These are phyloP conservation scores for Pichia sp. DNA, from an alignment of 1,139 yeast species.

Conservation along the genomic window DNA sequence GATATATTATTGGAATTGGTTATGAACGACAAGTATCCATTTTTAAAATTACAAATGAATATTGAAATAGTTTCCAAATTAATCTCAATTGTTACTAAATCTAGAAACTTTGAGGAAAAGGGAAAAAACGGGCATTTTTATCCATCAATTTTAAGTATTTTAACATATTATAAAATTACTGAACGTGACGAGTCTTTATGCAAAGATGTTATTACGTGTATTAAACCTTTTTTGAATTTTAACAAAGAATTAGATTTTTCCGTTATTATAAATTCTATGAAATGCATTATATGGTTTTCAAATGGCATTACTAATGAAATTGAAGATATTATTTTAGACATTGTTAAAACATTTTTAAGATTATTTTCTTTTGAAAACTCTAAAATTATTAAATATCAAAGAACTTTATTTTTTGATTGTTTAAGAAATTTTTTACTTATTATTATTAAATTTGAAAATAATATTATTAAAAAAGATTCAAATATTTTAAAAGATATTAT, in stretches of 20 bases:
- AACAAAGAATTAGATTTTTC: conserved; percentile 3
- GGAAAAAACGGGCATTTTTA: background rate
- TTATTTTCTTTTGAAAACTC: background rate
- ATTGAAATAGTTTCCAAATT: conserved; percentile 4
- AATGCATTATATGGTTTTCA: conserved; percentile 7
- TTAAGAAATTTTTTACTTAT: conserved; percentile 11
- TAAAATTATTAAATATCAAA: background rate
- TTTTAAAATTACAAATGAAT: background rate
- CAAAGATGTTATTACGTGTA: conserved; percentile 7
- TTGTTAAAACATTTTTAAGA: background rate
- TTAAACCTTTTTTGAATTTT: conserved; percentile 3
- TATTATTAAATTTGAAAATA: conserved; percentile 5
- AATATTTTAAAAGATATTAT: background rate
- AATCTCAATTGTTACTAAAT: background rate
- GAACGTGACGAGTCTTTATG: background rate
- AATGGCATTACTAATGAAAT: background rate
- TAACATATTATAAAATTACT: conserved; percentile 4
- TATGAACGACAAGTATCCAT: conserved; percentile 4
- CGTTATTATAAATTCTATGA: conserved; percentile 8
- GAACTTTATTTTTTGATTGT: conserved; percentile 7
- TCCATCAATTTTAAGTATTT: conserved; percentile 1
- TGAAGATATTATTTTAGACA: background rate
- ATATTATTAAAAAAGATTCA: background rate
- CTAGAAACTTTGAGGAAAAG: background rate
- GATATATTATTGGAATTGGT: conserved; percentile 3